Conservation (phyloP, 176 grass and related monocot species). For the Luzula sylvatica region DNA sequence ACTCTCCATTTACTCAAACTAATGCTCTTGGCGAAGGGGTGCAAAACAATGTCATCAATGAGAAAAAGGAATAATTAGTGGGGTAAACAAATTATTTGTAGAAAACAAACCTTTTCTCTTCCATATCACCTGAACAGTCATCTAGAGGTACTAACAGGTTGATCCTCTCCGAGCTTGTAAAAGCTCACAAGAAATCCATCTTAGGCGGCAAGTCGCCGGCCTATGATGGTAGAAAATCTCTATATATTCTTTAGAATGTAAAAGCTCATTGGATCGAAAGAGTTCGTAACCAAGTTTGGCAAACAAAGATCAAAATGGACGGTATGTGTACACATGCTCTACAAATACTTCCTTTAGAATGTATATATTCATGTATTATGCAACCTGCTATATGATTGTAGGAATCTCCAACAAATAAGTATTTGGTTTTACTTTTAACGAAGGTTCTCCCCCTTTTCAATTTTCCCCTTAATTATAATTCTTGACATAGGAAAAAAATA, state of each 20-base stretch:
- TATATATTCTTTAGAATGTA: conserved; percentile 46
- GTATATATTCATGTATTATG: neutral
- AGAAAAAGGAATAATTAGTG: too few relatives aligned
- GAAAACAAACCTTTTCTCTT: too few relatives aligned
- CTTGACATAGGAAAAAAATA: too few relatives aligned
- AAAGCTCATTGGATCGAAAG: conserved; percentile 25
- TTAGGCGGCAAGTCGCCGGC: conserved; percentile 26
- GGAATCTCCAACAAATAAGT: conserved; percentile 30
- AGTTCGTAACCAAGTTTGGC: conserved; percentile 26
- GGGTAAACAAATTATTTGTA: too few relatives aligned
- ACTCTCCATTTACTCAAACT: too few relatives aligned
- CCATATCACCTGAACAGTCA: conserved; percentile 16
- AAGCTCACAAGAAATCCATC: conserved; percentile 14
- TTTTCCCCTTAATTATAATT: too few relatives aligned
- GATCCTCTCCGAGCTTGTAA: conserved; percentile 35
- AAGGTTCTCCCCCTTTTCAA: too few relatives aligned
- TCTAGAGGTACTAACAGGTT: conserved; percentile 16
- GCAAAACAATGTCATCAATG: too few relatives aligned
- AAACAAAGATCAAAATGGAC: neutral
- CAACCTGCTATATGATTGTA: neutral
- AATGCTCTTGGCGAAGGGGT: too few relatives aligned
- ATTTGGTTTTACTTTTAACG: conserved; percentile 11
- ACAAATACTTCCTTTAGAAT: too few relatives aligned
- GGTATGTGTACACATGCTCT: neutral
- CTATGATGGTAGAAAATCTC: conserved; percentile 47